phyloP scores from a whole-genome alignment of 2,329 filamentous ascomycete species.

The Pseudogymnoascus sp. region DNA sequence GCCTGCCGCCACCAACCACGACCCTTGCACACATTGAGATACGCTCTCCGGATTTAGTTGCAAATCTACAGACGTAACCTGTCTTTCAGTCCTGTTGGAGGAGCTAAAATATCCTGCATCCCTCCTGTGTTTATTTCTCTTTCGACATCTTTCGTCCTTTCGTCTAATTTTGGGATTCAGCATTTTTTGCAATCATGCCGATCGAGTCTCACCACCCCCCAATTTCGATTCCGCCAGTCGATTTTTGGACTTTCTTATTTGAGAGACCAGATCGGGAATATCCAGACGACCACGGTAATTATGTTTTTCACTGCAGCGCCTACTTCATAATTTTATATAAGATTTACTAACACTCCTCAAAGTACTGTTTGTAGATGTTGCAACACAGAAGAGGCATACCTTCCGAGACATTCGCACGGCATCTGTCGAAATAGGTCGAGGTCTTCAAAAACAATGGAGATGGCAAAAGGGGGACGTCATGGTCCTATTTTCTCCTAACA shows the following conservation, averaged over 20 bases:
- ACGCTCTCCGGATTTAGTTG: no score
- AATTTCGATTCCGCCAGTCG: constrained; percentile 60
- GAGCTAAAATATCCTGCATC: not conserved
- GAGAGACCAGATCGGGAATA: constrained; percentile 54
- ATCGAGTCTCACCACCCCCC: constrained; percentile 51
- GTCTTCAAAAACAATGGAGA: constrained; percentile 59
- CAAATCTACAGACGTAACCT: not conserved
- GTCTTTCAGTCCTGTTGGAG: not conserved
- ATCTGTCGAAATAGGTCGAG: constrained; percentile 65
- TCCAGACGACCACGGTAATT: constrained; percentile 59
- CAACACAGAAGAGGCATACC: constrained; percentile 57
- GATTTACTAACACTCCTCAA: constrained; percentile 5
- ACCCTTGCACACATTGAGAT: no score
- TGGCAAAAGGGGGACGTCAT: constrained; percentile 77
- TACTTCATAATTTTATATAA: not conserved
- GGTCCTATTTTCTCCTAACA: constrained; percentile 73
- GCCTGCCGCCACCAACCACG: no score
- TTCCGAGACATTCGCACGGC: constrained; percentile 53
- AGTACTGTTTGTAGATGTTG: constrained; percentile 60
- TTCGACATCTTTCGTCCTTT: not conserved
- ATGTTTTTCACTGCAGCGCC: constrained; percentile 17
- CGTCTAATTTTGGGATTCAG: not conserved
- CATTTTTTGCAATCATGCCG: constrained; percentile 9
- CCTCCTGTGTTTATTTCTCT: not conserved
- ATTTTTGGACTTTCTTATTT: constrained; percentile 71